Conservation (phyloP, 495 filamentous ascomycete species). For the Aspergillus campestris region DNA sequence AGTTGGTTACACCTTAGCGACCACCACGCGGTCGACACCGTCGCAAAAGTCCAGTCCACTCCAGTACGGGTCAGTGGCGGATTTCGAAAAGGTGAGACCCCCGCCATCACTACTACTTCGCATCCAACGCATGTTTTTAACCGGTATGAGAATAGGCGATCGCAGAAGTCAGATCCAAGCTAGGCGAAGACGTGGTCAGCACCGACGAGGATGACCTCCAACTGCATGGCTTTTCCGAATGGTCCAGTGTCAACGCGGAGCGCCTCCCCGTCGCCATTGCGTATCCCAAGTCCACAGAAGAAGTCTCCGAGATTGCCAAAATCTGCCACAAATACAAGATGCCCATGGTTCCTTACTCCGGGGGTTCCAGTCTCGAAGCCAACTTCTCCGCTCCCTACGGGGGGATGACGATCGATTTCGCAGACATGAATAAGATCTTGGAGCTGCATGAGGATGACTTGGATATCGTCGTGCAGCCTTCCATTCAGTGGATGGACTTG, state of each 20-base stretch:
- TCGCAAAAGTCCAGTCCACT: conserved; percentile 12
- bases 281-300: conserved; percentile 68
- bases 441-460: conserved; percentile 77
- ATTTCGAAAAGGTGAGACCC: conserved; percentile 32
- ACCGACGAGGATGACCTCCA: conserved; percentile 77
- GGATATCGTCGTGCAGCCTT: conserved; percentile 87
- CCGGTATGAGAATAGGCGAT: conserved; percentile 43
- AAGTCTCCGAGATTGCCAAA: conserved; percentile 72
- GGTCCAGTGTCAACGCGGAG: conserved; percentile 76
- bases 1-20: conserved; percentile 29
- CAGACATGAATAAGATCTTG: conserved; percentile 74
- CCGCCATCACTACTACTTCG: neutral
- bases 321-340: conserved; percentile 75
- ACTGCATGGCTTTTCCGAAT: conserved; percentile 80
- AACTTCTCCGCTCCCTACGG: conserved; percentile 82
- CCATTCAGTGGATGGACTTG: conserved; percentile 83
- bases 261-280: conserved; percentile 72
- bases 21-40: conserved; percentile 9
- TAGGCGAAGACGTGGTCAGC: conserved; percentile 67
- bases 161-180: conserved; percentile 45
- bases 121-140: neutral
- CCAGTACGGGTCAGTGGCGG: conserved; percentile 31
- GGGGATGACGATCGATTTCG: conserved; percentile 84
- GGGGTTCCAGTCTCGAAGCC: conserved; percentile 78
- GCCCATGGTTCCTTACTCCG: conserved; percentile 79